Percentiles rank a stretch among this genome's conserved stretches.
phyloP scores from a whole-genome alignment of 2,329 filamentous ascomycete genomes.

The Hymenoscyphus albidus region DNA sequence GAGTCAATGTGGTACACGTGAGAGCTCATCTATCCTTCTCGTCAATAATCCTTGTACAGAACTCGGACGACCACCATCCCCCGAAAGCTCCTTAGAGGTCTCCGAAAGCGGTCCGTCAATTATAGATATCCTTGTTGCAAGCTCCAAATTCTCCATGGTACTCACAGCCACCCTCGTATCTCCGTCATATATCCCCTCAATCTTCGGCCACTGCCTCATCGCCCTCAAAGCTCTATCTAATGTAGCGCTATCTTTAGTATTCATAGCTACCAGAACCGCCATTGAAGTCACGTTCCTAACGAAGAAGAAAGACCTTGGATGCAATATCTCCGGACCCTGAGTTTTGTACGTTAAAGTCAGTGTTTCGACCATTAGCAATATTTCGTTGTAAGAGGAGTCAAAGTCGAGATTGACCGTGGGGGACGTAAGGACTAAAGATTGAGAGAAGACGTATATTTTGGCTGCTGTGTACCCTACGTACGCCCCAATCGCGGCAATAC shows the following conservation, averaged over 20 bases:
- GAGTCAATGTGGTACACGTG: too few relatives aligned
- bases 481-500: neutral
- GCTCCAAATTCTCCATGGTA: neutral
- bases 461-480: neutral
- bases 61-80: neutral
- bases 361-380: neutral
- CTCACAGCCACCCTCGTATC: neutral
- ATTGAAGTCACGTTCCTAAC: neutral
- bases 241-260: neutral
- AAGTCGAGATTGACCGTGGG: neutral
- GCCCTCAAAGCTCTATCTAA: neutral
- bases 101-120: neutral
- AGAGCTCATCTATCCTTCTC: too few relatives aligned
- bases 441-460: neutral
- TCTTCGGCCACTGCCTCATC: neutral
- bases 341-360: neutral
- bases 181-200: neutral
- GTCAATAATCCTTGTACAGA: too few relatives aligned
- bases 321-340: neutral
- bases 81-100: neutral
- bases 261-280: neutral
- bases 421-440: neutral
- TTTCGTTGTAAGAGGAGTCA: neutral
- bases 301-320: neutral
- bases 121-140: neutral